Evolutionary conservation across 1,284 basidiomycete genomes (phyloP).

Genomic region (Cryptococcus hybrid): DNA sequence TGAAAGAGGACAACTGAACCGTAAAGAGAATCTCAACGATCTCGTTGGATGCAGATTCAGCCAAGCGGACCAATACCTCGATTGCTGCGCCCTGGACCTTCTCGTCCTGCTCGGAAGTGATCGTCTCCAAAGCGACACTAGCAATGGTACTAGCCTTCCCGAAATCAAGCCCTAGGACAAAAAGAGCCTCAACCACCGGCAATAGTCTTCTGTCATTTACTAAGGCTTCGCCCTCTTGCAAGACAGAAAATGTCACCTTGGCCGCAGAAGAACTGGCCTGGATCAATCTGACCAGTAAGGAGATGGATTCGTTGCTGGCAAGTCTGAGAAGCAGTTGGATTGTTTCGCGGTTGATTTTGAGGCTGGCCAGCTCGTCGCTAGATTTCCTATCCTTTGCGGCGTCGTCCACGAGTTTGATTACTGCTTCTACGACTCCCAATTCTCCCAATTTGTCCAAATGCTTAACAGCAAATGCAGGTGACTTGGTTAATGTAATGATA

Average conservation of each 20-base stretch:
- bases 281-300: slow-evolving; percentile 17
- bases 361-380: background rate
- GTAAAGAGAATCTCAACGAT: background rate
- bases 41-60: background rate
- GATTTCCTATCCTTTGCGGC: background rate
- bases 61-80: background rate
- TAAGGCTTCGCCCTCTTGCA: slow-evolving; percentile 2
- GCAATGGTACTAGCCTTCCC: background rate
- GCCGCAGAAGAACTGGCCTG: slow-evolving; percentile 8
- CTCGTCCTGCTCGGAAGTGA: background rate
- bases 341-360: slow-evolving; percentile 15
- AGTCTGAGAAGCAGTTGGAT: slow-evolving; percentile 12
- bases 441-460: slow-evolving; percentile 11
- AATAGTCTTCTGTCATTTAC: slow-evolving; percentile 19
- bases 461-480: slow-evolving; percentile 12
- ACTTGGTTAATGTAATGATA: slow-evolving; percentile 11
- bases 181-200: slow-evolving; percentile 11
- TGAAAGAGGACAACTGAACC: background rate
- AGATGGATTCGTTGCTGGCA: slow-evolving; percentile 12
- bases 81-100: slow-evolving; percentile 3
- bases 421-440: slow-evolving; percentile 2
- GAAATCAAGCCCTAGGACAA: slow-evolving; percentile 1
- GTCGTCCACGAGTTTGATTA: slow-evolving; percentile 1
- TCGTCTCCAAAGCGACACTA: background rate
- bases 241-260: slow-evolving; percentile 5